These are phyloP conservation scores for Fusarium torreyae DNA, from an alignment of 2,329 filamentous ascomycete genomes.

Conservation along the genomic window DNA sequence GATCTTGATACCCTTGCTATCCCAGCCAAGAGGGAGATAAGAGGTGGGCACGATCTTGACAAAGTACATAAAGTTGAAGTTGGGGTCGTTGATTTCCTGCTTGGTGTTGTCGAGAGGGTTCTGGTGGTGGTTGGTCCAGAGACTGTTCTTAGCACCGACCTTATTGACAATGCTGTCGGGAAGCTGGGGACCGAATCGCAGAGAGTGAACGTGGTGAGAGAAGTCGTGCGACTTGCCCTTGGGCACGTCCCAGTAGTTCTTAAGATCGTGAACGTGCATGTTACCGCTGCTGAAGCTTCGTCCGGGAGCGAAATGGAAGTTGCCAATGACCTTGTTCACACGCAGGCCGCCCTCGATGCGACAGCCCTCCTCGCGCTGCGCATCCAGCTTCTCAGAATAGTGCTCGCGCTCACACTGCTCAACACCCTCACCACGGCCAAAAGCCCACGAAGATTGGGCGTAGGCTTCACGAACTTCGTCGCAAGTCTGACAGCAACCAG, in stretches of 20 bases:
- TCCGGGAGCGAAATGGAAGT: constrained; percentile 98
- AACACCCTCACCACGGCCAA: constrained; percentile 90
- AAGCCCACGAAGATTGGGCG: constrained; percentile 90
- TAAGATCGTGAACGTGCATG: constrained; percentile 97
- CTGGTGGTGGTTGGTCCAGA: constrained; percentile 90
- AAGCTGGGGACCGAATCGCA: constrained; percentile 94
- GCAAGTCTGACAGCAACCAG: constrained; percentile 97
- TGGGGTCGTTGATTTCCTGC: constrained; percentile 84
- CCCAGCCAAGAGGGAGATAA: constrained; percentile 93
- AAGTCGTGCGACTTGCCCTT: constrained; percentile 84
- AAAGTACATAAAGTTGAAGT: constrained; percentile 99
- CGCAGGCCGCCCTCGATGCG: constrained; percentile 92
- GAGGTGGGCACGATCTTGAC: constrained; percentile 98
- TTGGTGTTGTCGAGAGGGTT: constrained; percentile 89
- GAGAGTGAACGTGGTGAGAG: constrained; percentile 87
- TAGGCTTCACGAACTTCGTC: constrained; percentile 98
- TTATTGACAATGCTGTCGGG: constrained; percentile 78
- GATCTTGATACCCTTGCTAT: constrained; percentile 65
- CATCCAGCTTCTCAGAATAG: constrained; percentile 89
- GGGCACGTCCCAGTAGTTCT: constrained; percentile 89
- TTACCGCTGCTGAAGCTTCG: constrained; percentile 96
- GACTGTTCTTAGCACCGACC: constrained; percentile 65
- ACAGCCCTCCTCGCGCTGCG: constrained; percentile 92
- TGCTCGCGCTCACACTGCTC: constrained; percentile 97
- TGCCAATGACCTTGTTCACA: constrained; percentile 98